A percentile compares a stretch with the other conserved stretches of the same genome.
phyloP scores from a whole-genome alignment of 768 basidiomycete genomes.

The Terana coerulea region DNA sequence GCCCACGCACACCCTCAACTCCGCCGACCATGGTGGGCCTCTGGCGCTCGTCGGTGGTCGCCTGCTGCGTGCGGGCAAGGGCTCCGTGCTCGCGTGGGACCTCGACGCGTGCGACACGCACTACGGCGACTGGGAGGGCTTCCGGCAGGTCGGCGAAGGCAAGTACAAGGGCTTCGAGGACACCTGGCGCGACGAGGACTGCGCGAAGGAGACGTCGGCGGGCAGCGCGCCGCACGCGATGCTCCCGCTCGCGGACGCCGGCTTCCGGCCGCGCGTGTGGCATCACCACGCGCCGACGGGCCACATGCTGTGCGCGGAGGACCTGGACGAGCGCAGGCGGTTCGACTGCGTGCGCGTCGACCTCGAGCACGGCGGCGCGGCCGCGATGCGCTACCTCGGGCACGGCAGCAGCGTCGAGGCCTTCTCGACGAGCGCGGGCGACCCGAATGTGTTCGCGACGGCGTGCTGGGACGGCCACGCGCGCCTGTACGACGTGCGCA shows the following conservation, averaged over 20 bases:
- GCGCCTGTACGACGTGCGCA: slow-evolving; percentile 37
- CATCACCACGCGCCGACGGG: slow-evolving; percentile 14
- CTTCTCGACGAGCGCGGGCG: slow-evolving; percentile 33
- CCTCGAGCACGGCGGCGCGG: slow-evolving; percentile 32
- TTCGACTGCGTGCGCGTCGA: slow-evolving; percentile 25
- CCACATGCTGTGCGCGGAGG: slow-evolving; percentile 3
- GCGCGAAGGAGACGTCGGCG: slow-evolving; percentile 2
- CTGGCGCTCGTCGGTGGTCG: slow-evolving; percentile 25
- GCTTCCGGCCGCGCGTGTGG: not conserved
- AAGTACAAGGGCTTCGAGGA: not conserved
- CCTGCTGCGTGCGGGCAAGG: slow-evolving; percentile 32
- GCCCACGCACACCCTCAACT: slow-evolving; percentile 29
- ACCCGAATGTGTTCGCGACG: slow-evolving; percentile 36
- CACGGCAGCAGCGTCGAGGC: slow-evolving; percentile 30
- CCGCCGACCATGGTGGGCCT: slow-evolving; percentile 25
- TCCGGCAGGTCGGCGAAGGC: slow-evolving; percentile 3
- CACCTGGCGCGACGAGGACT: slow-evolving; percentile 11
- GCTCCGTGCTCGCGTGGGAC: slow-evolving; percentile 33
- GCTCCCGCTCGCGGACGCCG: not conserved
- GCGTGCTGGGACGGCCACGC: slow-evolving; percentile 35
- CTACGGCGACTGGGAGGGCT: slow-evolving; percentile 2
- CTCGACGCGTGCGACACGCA: slow-evolving; percentile 23
- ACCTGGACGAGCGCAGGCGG: not conserved
- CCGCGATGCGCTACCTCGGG: slow-evolving; percentile 32
- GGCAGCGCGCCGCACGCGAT: slow-evolving; percentile 6